Percentiles rank a stretch among this genome's conserved stretches.
These are phyloP conservation scores for Suzukiozyma palmioleophila DNA, from an alignment of 1,139 yeast species.

Conservation along the genomic window DNA sequence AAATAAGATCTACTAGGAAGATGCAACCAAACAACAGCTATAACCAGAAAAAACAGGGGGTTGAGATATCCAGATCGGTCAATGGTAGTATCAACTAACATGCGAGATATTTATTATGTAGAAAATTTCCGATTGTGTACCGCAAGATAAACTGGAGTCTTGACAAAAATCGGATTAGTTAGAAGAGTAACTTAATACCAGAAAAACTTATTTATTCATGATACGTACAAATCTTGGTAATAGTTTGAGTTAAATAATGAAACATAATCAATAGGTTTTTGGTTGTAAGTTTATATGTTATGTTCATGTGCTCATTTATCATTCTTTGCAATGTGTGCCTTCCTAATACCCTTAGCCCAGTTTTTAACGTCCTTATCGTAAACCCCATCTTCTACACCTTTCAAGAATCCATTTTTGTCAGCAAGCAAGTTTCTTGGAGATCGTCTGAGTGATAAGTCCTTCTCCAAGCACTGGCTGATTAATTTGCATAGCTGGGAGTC, in stretches of 20 bases:
- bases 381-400: conserved; percentile 34
- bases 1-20: conserved; percentile 77
- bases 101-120: neutral
- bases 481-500: conserved; percentile 52
- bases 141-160: no score
- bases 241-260: no score
- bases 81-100: conserved; percentile 15
- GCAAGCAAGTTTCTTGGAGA: conserved; percentile 55
- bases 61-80: conserved; percentile 23
- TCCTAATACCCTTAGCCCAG: conserved; percentile 50
- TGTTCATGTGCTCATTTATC: conserved; percentile 2
- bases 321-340: conserved; percentile 9
- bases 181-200: no score
- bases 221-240: no score
- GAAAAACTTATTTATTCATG: no score
- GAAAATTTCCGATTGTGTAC: no score
- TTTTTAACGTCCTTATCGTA: conserved; percentile 40
- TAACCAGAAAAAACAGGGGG: conserved; percentile 55
- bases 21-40: conserved; percentile 74
- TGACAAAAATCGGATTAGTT: no score
- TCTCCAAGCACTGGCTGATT: conserved; percentile 62
- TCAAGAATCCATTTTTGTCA: conserved; percentile 39
- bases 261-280: no score
- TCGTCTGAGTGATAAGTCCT: conserved; percentile 60
- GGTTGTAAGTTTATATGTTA: neutral